Evolutionary conservation across 2,329 filamentous ascomycete genomes (phyloP).

Genomic region (Ophiocordyceps camponoti-rufipedis): DNA sequence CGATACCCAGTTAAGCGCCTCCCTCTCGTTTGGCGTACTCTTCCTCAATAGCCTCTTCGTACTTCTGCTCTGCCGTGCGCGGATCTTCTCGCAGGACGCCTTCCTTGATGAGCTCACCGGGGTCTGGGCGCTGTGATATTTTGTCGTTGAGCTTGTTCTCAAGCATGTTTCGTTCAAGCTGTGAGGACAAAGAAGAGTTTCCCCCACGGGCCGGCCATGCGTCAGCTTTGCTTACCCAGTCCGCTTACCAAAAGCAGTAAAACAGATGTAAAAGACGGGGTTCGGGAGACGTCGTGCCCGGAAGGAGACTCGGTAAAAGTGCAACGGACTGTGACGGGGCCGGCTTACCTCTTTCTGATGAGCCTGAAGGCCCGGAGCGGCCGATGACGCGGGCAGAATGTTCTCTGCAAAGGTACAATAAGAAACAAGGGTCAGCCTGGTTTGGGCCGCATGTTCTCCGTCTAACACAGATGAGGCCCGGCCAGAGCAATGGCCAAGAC

Average conservation of each 20-base stretch:
- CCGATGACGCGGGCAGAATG: constrained; percentile 64
- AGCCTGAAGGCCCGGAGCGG: constrained; percentile 61
- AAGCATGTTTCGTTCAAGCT: constrained; percentile 73
- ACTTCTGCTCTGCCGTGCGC: constrained; percentile 35
- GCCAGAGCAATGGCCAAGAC: not conserved
- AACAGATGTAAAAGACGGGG: not conserved
- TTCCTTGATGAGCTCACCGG: constrained; percentile 58
- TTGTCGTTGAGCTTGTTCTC: constrained; percentile 77
- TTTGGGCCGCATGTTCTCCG: not conserved
- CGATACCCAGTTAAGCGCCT: constrained; percentile 28
- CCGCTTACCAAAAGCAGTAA: not conserved
- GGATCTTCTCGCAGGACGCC: constrained; percentile 61
- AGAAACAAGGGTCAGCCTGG: not conserved
- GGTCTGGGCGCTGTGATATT: constrained; percentile 57
- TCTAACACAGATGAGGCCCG: not conserved
- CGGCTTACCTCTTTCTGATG: constrained; percentile 51
- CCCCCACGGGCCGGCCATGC: not conserved
- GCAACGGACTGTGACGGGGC: not conserved
- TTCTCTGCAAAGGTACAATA: constrained; percentile 39
- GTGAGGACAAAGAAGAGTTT: not conserved
- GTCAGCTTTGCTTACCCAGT: not conserved
- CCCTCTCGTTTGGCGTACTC: constrained; percentile 47
- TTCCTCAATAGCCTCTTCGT: constrained; percentile 43
- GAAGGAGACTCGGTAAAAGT: not conserved
- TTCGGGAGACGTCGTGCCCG: not conserved